phyloP scores from a whole-genome alignment of 768 basidiomycete genomes.

The Rhodotorula diobovata region DNA sequence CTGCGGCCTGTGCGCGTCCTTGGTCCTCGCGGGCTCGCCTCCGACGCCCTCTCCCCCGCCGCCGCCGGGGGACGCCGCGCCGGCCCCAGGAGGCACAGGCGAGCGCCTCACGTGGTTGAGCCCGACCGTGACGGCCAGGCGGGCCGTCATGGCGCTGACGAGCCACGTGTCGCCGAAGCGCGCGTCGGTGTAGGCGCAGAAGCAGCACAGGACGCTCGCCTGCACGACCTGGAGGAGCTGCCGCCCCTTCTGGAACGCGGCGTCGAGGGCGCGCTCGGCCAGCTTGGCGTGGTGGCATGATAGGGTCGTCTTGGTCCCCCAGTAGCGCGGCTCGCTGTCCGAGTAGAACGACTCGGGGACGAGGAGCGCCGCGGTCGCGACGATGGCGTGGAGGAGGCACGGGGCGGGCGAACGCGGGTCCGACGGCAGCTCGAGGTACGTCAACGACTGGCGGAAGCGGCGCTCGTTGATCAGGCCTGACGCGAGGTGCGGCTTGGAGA shows the following conservation, averaged over 20 bases:
- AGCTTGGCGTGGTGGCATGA: constrained; percentile 27
- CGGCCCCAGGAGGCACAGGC: no score
- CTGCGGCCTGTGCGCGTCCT: not conserved
- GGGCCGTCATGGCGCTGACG: constrained; percentile 19
- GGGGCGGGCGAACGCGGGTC: constrained; percentile 21
- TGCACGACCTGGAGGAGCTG: constrained; percentile 13
- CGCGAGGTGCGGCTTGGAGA: constrained; percentile 25
- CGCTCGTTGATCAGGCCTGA: constrained; percentile 27
- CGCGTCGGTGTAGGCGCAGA: constrained; percentile 17
- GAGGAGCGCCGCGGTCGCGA: constrained; percentile 33
- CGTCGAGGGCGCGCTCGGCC: constrained; percentile 27
- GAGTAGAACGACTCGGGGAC: constrained; percentile 22
- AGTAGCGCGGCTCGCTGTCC: constrained; percentile 26
- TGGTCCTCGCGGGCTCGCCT: not conserved
- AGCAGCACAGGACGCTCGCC: constrained; percentile 1
- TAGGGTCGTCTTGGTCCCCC: constrained; percentile 10
- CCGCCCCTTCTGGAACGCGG: constrained; percentile 23
- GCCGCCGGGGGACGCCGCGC: no score
- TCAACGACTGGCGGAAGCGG: constrained; percentile 11
- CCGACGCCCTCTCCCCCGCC: constrained; percentile 16
- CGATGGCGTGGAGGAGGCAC: constrained; percentile 36
- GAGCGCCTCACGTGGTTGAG: not conserved
- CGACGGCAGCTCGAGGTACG: constrained; percentile 2
- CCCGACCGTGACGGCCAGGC: constrained; percentile 15
- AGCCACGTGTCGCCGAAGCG: constrained; percentile 41